phyloP scores from a whole-genome alignment of 805 yeast genomes.

The Suhomyces emberorum region DNA sequence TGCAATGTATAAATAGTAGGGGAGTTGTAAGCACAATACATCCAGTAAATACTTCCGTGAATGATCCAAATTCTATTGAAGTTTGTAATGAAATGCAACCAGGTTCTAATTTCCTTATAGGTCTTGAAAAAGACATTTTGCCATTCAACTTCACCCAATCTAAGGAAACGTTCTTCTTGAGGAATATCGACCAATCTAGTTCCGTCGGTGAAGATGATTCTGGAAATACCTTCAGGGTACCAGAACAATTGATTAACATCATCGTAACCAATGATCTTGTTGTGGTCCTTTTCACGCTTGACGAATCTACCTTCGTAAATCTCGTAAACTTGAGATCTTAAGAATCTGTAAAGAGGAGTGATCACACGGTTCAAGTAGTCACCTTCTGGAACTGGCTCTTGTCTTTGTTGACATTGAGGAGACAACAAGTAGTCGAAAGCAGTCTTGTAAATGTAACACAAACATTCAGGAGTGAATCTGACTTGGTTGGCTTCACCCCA shows the following conservation, averaged over 20 bases:
- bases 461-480: conserved; percentile 78
- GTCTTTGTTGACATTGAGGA: conserved; percentile 86
- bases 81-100: conserved; percentile 94
- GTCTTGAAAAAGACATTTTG: conserved; percentile 90
- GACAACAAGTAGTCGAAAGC: conserved; percentile 87
- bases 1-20: conserved; percentile 87
- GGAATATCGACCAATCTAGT: conserved; percentile 88
- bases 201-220: conserved; percentile 89
- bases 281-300: conserved; percentile 83
- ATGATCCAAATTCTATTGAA: conserved; percentile 98
- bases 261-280: conserved; percentile 85
- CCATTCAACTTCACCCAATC: conserved; percentile 94
- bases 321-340: conserved; percentile 80
- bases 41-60: conserved; percentile 89
- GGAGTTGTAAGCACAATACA: conserved; percentile 89
- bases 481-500: conserved; percentile 96
- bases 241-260: conserved; percentile 98
- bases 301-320: conserved; percentile 77
- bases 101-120: conserved; percentile 91
- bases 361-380: conserved; percentile 89
- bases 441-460: conserved; percentile 93
- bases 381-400: conserved; percentile 81
- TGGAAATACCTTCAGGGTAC: conserved; percentile 98
- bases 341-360: conserved; percentile 81
- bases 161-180: conserved; percentile 80